Base-by-base conservation (phyloP, 768 basidiomycete genomes). In the Russula foetens region DNA sequence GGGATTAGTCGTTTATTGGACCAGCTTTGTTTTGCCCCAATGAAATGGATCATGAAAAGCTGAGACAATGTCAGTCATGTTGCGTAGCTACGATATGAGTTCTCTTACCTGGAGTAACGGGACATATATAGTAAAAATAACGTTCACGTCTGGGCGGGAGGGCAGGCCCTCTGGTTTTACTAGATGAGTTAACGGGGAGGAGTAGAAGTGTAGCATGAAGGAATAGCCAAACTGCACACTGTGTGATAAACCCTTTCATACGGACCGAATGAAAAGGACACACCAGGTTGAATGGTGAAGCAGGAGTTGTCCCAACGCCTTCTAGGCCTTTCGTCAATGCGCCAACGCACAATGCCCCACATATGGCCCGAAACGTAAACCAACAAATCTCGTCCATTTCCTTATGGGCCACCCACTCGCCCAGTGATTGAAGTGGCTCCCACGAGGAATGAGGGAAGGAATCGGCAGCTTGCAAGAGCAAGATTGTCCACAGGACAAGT, bases 251-350 rank as follows among this genome's bases (percentile, higher is more conserved):
- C 29, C 14, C 15, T n/a, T 11, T 6, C 2, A 58, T 31, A 28
- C 4, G 24, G 7, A 17, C 7, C 4, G 21, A 11, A 35, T 14
- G 2, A 17, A 39, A 24, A 39, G 21, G 15, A 53, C 54, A 53
- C 67, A 90, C 88, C 64, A 90, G 68, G 66, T 90, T 90, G 70
- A 88, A 88, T 0, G 86, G 85, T 3, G 85, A 79, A 8, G 82
- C 75, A 56, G 78, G 82, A 43, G 75, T 73, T 59, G 63, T 54
- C 55, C 77, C 78, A 46, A 79, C 69, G 0, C 88, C 88, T 67
- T 88, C 87, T 26, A 90, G 71, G 7, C 85, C 85, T 55, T 81
- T 82, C 24, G 85, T 81, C 23, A 90, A 76, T 0, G 84, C 81
- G 56, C 87, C 86, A 9, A 87, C 76, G 53, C 80, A 79, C 43